Evolutionary conservation across 2,329 filamentous ascomycete species (phyloP).

Genomic region (Phaeosphaeriaceae sp.): DNA sequence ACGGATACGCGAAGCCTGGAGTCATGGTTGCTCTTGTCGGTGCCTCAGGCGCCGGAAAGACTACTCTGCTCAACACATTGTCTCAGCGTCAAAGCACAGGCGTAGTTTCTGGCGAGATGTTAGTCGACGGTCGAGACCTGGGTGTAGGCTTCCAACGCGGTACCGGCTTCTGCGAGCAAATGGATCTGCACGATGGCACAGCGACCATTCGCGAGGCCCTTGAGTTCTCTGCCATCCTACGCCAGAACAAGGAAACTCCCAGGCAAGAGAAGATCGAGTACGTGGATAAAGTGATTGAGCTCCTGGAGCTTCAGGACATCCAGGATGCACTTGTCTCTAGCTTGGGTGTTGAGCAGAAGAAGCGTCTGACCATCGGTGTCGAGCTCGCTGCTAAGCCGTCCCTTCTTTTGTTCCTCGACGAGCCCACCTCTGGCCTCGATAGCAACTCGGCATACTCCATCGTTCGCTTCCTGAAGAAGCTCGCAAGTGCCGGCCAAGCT

Average conservation of each 20-base stretch:
- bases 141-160: conserved; percentile 68
- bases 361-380: conserved; percentile 75
- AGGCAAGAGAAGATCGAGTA: conserved; percentile 69
- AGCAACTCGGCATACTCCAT: conserved; percentile 73
- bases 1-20: conserved; percentile 80
- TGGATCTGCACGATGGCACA: conserved; percentile 73
- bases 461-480: conserved; percentile 71
- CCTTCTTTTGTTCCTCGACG: conserved; percentile 73
- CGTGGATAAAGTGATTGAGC: conserved; percentile 69
- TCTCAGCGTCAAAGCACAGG: conserved; percentile 74
- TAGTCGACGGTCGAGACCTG: conserved; percentile 71
- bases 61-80: conserved; percentile 78
- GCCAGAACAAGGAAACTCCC: conserved; percentile 64
- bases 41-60: conserved; percentile 82
- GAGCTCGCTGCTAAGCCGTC: conserved; percentile 68
- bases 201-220: conserved; percentile 72
- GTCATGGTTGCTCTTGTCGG: conserved; percentile 83
- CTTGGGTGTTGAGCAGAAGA: conserved; percentile 73
- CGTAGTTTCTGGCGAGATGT: conserved; percentile 71
- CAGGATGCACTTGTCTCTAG: conserved; percentile 71
- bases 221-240: conserved; percentile 71
- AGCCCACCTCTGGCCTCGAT: conserved; percentile 75
- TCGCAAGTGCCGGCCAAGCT: conserved; percentile 70
- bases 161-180: conserved; percentile 76
- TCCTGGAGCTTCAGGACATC: conserved; percentile 70